phyloP scores from a whole-genome alignment of 495 filamentous ascomycete species.

The Annulohypoxylon maeteangense region DNA sequence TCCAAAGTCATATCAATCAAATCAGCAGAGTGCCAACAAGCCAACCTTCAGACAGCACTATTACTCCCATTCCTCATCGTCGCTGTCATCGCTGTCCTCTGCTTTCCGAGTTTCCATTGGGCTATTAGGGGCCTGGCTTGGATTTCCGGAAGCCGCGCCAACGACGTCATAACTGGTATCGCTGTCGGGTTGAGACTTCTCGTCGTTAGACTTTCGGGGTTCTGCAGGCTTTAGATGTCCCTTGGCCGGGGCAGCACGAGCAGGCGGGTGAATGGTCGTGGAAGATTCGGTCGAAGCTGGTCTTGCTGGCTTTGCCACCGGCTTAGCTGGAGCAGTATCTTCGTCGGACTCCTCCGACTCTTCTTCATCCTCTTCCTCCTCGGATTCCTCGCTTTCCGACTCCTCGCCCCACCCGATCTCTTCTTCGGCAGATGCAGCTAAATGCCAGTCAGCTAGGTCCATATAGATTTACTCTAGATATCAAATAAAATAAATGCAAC shows the following conservation, averaged over 20 bases:
- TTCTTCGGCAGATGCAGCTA: slow-evolving; percentile 73
- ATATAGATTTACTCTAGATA: slow-evolving; percentile 9
- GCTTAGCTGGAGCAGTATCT: slow-evolving; percentile 44
- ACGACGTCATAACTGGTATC: slow-evolving; percentile 95
- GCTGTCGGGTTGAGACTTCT: slow-evolving; percentile 84
- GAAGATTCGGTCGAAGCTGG: slow-evolving; percentile 62
- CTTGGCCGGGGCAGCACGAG: slow-evolving; percentile 27
- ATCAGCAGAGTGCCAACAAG: slow-evolving; percentile 1
- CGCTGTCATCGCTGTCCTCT: slow-evolving; percentile 69
- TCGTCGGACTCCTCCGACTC: slow-evolving; percentile 43
- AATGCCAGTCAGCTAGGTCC: slow-evolving; percentile 49
- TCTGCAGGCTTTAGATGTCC: slow-evolving; percentile 66
- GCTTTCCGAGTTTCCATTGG: slow-evolving; percentile 69
- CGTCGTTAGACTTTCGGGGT: slow-evolving; percentile 83
- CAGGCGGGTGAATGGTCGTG: slow-evolving; percentile 61
- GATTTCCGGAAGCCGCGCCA: slow-evolving; percentile 75
- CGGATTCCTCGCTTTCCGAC: slow-evolving; percentile 36
- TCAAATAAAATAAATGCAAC: slow-evolving; percentile 22
- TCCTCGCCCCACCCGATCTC: slow-evolving; percentile 87
- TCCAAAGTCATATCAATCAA: slow-evolving; percentile 23
- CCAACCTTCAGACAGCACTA: slow-evolving; percentile 1
- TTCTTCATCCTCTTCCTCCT: slow-evolving; percentile 31
- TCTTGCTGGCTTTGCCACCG: slow-evolving; percentile 44
- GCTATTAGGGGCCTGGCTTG: slow-evolving; percentile 77
- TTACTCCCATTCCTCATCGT: slow-evolving; percentile 91